These are phyloP conservation scores for Sporothrix luriei DNA, from an alignment of 2,329 filamentous ascomycete species.

Conservation along the genomic window DNA sequence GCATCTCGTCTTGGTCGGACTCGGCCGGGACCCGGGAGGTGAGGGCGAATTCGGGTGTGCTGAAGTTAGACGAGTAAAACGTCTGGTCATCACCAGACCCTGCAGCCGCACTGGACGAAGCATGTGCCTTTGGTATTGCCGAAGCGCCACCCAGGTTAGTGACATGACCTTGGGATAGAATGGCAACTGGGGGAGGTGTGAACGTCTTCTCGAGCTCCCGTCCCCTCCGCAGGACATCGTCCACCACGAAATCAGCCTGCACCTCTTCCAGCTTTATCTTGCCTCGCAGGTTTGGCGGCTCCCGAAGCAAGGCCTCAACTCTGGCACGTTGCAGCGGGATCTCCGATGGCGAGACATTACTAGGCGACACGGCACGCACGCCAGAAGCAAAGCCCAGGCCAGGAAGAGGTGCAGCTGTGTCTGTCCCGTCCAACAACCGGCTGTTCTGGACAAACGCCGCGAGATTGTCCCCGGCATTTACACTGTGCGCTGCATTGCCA, in stretches of 20 bases:
- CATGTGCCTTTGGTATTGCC: background rate
- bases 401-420: constrained; percentile 30
- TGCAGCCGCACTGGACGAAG: constrained; percentile 50
- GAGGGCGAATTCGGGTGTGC: constrained; percentile 65
- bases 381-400: constrained; percentile 37
- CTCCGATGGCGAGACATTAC: background rate
- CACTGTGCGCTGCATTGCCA: background rate
- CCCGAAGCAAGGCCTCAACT: constrained; percentile 74
- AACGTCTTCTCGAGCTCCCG: constrained; percentile 71
- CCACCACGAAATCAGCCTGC: constrained; percentile 67
- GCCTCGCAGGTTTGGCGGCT: constrained; percentile 70
- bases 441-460: constrained; percentile 46
- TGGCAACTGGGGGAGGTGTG: constrained; percentile 54
- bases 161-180: constrained; percentile 6
- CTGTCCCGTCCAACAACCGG: constrained; percentile 42
- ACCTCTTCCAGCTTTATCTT: constrained; percentile 54
- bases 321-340: constrained; percentile 68
- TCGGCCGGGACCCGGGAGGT: constrained; percentile 54
- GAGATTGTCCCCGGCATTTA: constrained; percentile 39
- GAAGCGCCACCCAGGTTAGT: constrained; percentile 9
- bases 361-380: background rate
- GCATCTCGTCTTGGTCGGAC: constrained; percentile 46
- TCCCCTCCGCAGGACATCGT: constrained; percentile 72
- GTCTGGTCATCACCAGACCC: constrained; percentile 92
- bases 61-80: constrained; percentile 93